phyloP scores from a whole-genome alignment of 306 rosid genomes.

The Cotoneaster glaucophyllus region DNA sequence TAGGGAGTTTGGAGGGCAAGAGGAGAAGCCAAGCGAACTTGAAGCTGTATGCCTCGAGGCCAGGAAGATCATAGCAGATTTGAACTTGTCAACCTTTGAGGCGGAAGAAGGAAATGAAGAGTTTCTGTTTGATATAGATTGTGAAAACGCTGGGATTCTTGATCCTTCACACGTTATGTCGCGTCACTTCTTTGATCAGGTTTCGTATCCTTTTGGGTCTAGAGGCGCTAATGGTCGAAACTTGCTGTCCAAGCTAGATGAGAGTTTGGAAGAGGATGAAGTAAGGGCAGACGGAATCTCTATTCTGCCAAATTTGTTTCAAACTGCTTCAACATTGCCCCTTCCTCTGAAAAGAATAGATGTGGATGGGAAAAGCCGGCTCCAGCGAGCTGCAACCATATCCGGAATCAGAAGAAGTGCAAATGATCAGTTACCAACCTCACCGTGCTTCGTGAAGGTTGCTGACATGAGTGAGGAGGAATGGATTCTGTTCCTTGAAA shows the following conservation, averaged over 20 bases:
- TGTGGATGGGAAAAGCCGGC: constrained; percentile 31
- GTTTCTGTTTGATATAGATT: constrained; percentile 43
- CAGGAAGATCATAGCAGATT: constrained; percentile 33
- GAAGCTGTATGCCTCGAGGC: constrained; percentile 65
- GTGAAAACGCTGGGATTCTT: constrained; percentile 27
- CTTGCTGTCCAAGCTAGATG: no score
- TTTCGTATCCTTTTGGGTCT: constrained; percentile 7
- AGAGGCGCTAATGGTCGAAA: no score
- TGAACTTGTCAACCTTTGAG: constrained; percentile 16
- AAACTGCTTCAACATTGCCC: constrained; percentile 36
- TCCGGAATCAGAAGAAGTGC: constrained; percentile 47
- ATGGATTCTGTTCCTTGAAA: constrained; percentile 63
- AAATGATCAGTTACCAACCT: constrained; percentile 39
- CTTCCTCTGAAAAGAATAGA: constrained; percentile 20
- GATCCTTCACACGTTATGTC: neutral
- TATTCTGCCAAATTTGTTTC: neutral
- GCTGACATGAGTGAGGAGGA: constrained; percentile 57
- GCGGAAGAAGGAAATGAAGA: constrained; percentile 33
- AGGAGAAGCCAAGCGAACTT: constrained; percentile 67
- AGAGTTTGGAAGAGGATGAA: no score
- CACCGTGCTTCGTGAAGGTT: constrained; percentile 53
- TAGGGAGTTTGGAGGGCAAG: constrained; percentile 56
- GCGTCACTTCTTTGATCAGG: neutral
- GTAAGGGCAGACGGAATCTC: constrained; percentile 13
- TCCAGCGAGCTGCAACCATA: constrained; percentile 14